Base-by-base conservation (phyloP, 352 stramenopile species). In the Pelagophyceae sp. region DNA sequence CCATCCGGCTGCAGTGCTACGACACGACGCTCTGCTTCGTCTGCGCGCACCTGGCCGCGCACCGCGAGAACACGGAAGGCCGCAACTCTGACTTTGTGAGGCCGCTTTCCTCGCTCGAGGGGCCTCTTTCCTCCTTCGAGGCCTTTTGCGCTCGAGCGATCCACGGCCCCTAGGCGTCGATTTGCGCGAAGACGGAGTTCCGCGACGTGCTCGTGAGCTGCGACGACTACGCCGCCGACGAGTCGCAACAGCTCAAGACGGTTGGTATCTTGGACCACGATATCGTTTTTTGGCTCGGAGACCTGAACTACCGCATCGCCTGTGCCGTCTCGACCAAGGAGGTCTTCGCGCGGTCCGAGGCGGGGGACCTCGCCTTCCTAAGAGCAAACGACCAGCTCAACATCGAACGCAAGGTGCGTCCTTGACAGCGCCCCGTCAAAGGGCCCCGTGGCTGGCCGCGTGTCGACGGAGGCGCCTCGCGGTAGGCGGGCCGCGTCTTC, bases 191-290 rank as follows among this genome's bases (percentile, higher is more conserved):
- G 80, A 92, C 95, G 0, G 89, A 95, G 40, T 99, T 99, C 84
- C 35, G 72, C 17, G 45, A 54, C 45, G 11, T 54, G 11, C 45
- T 54, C 11, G 45, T n/a, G n/a, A n/a, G n/a, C n/a, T n/a, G n/a
- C n/a, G n/a, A n/a, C n/a, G n/a, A n/a, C n/a, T n/a, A n/a, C n/a
- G n/a, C n/a, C n/a, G n/a, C n/a, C n/a, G n/a, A n/a, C n/a, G n/a
- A n/a, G n/a, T n/a, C n/a, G n/a, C n/a, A n/a, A n/a, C n/a, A n/a
- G n/a, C n/a, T n/a, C n/a, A n/a, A n/a, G n/a, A n/a, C n/a, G n/a
- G n/a, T n/a, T n/a, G n/a, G n/a, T n/a, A n/a, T n/a, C n/a, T n/a
- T 94, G 2, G 96, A 98, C 79, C 96, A 99, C 82, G 97, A 99
- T 83, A 88, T 99, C 75, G 93, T 99, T 0, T 98, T 99, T 81